These are phyloP conservation scores for Pythium chondricola DNA, from an alignment of 352 stramenopile genomes.

Conservation along the genomic window DNA sequence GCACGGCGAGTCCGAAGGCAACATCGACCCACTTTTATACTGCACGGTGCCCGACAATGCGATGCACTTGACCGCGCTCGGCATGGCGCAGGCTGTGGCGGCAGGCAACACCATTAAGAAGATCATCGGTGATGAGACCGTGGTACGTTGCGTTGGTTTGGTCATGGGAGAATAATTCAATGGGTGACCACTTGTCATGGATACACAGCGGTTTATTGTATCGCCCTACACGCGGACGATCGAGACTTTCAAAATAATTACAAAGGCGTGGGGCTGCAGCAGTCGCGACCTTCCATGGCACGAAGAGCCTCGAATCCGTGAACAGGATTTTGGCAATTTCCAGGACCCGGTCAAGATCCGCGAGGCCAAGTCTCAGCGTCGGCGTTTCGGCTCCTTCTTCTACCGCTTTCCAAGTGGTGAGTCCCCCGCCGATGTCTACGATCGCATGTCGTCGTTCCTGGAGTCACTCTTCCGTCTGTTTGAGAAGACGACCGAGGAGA, in stretches of 20 bases:
- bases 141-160: constrained; percentile 32
- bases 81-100: constrained; percentile 66
- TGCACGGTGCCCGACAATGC: constrained; percentile 70
- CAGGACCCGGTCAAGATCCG: constrained; percentile 77
- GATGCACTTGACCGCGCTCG: constrained; percentile 78
- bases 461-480: constrained; percentile 86
- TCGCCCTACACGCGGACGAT: constrained; percentile 83
- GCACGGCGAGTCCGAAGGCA: constrained; percentile 81
- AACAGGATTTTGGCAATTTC: constrained; percentile 91
- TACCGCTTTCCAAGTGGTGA: constrained; percentile 86
- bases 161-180: not conserved
- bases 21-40: constrained; percentile 79
- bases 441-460: constrained; percentile 85
- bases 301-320: constrained; percentile 82
- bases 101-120: constrained; percentile 67
- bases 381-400: constrained; percentile 84
- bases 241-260: constrained; percentile 82
- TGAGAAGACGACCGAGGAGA: constrained; percentile 64
- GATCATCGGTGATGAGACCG: constrained; percentile 66
- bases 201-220: constrained; percentile 80
- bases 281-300: constrained; percentile 56
- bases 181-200: constrained; percentile 2
- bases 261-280: constrained; percentile 55
- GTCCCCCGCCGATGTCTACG: constrained; percentile 83
- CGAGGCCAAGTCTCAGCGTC: constrained; percentile 70